These are phyloP conservation scores for Papilionanthe hybrid DNA, from an alignment of 116 monocot genomes.

Conservation along the genomic window DNA sequence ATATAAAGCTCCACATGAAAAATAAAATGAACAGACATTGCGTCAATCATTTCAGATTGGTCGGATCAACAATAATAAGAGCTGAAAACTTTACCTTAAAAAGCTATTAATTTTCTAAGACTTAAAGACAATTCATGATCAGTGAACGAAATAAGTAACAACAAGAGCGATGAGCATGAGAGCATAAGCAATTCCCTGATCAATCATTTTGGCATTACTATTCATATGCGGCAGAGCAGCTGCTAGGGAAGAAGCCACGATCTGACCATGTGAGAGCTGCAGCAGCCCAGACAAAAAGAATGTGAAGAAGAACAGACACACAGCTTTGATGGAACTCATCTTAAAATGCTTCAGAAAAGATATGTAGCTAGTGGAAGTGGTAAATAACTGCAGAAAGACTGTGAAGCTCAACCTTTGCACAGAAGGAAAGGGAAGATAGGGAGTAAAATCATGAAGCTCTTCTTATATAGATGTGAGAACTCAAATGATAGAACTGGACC, in stretches of 20 bases:
- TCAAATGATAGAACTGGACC: not conserved
- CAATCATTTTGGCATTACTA: too few relatives aligned
- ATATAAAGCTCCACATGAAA: too few relatives aligned
- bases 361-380: not conserved
- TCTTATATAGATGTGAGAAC: not conserved
- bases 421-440: not conserved
- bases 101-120: too few relatives aligned
- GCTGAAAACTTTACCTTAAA: too few relatives aligned
- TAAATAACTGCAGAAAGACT: not conserved
- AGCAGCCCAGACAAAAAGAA: slow-evolving; percentile 11
- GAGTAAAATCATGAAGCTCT: not conserved
- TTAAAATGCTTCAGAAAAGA: not conserved
- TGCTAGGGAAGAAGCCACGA: not conserved
- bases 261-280: slow-evolving; percentile 13
- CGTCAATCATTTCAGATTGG: too few relatives aligned
- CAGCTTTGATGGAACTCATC: slow-evolving; percentile 17
- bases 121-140: too few relatives aligned
- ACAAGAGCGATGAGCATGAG: too few relatives aligned
- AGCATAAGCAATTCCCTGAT: too few relatives aligned
- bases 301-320: slow-evolving; percentile 8
- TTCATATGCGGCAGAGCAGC: not conserved
- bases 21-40: too few relatives aligned
- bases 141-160: too few relatives aligned
- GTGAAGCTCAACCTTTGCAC: not conserved
- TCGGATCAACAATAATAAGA: too few relatives aligned